Evolutionary conservation across 164 flowering plant genomes (phyloP), one percentile per base, ranked within the genome.

Genomic region (Warburgia ugandensis): DNA sequence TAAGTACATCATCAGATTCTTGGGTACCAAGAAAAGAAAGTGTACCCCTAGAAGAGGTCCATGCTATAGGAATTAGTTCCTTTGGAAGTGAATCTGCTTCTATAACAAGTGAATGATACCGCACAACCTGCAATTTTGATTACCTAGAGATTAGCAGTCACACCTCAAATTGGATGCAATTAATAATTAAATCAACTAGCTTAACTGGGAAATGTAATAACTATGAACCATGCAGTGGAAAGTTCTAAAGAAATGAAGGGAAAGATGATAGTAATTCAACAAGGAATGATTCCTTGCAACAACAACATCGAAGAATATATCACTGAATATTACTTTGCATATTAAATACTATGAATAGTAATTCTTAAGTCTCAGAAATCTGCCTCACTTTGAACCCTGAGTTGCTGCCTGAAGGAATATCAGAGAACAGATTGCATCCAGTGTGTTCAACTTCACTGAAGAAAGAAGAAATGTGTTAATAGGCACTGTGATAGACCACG

Each of bases 101-200:
- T 49, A 92, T 57, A 25, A 86, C 77, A 50, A 92, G 94, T 43
- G 99, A 92, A 69, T 92, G 99, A 71, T 92, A 92, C 14, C 99
- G 82, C 29, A 92, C 97, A 58, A 84, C 99, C 99, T 92, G 84
- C 59, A 68, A 50, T 31, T 16, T n/a, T n/a, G n/a, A n/a, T n/a
- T n/a, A n/a, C n/a, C n/a, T n/a, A n/a, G n/a, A n/a, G n/a, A n/a
- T n/a, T n/a, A n/a, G n/a, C n/a, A n/a, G n/a, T n/a, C n/a, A n/a
- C n/a, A n/a, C n/a, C n/a, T n/a, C n/a, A n/a, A n/a, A n/a, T n/a
- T n/a, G n/a, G n/a, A n/a, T n/a, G n/a, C n/a, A n/a, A n/a, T n/a
- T n/a, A n/a, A n/a, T n/a, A n/a, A n/a, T n/a, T n/a, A n/a, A n/a
- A n/a, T n/a, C n/a, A n/a, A n/a, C n/a, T n/a, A n/a, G n/a, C n/a